Evolutionary conservation across 2,329 filamentous ascomycete genomes (phyloP).

Genomic region (Trichoderma guizhouense): DNA sequence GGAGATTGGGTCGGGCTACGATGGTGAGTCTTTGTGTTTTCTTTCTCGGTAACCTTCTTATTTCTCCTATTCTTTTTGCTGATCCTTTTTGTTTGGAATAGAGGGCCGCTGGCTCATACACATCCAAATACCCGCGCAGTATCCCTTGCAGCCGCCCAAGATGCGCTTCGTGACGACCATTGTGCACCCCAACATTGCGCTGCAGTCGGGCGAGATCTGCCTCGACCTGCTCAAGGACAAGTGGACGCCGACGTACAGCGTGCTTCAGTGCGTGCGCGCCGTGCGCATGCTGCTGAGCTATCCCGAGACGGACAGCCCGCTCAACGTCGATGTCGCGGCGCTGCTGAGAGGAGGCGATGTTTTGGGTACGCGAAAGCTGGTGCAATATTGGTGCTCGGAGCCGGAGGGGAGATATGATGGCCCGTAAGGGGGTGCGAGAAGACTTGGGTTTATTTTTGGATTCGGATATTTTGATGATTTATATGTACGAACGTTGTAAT

Average conservation of each 20-base stretch:
- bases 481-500: not conserved
- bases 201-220: conserved; percentile 82
- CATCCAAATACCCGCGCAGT: conserved; percentile 72
- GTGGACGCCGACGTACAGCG: conserved; percentile 84
- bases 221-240: conserved; percentile 76
- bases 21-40: conserved; percentile 39
- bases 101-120: conserved; percentile 77
- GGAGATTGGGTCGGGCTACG: conserved; percentile 54
- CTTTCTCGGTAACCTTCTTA: not conserved
- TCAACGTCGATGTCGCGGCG: conserved; percentile 76
- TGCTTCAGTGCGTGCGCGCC: conserved; percentile 69
- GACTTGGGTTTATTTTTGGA: not conserved
- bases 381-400: conserved; percentile 63
- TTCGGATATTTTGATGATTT: not conserved
- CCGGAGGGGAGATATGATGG: conserved; percentile 37
- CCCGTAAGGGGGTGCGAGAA: conserved; percentile 23
- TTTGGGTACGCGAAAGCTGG: conserved; percentile 65
- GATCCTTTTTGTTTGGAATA: conserved; percentile 26
- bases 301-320: conserved; percentile 69
- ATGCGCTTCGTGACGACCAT: conserved; percentile 81
- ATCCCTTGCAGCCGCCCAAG: conserved; percentile 74
- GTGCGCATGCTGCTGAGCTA: conserved; percentile 63
- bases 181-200: conserved; percentile 75
- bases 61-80: not conserved
- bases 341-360: conserved; percentile 65